Evolutionary conservation across 805 yeast species (phyloP).

Genomic region (Metschnikowia baotianmanensis): DNA sequence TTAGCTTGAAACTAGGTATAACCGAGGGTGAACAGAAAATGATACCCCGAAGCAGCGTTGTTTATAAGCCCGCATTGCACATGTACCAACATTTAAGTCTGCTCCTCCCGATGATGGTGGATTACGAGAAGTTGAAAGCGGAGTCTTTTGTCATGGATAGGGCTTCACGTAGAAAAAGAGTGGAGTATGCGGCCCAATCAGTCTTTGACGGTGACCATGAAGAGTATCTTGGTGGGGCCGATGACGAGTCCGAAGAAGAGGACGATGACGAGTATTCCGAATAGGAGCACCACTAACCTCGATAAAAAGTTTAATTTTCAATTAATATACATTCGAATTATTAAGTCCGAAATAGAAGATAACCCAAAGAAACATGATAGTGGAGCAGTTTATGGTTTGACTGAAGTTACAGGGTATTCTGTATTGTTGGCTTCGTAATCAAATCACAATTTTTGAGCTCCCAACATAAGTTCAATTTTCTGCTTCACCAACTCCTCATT

Average conservation of each 20-base stretch:
- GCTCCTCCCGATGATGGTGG: constrained; percentile 26
- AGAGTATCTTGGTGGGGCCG: constrained; percentile 11
- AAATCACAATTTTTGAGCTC: constrained; percentile 32
- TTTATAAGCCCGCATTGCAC: constrained; percentile 28
- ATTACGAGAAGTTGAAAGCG: constrained; percentile 12
- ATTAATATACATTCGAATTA: constrained; percentile 2
- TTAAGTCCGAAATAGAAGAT: not conserved
- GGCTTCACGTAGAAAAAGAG: constrained; percentile 16
- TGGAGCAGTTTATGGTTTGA: no score
- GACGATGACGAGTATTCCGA: constrained; percentile 15
- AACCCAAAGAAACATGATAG: no score
- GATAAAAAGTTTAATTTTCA: not conserved
- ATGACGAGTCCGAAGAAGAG: constrained; percentile 14
- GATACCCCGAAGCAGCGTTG: constrained; percentile 20
- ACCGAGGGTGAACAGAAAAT: constrained; percentile 3
- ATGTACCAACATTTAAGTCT: constrained; percentile 30
- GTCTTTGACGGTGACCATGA: constrained; percentile 10
- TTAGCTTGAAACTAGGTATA: constrained; percentile 25
- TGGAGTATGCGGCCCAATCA: constrained; percentile 12
- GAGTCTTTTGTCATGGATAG: constrained; percentile 7
- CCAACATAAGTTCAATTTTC: constrained; percentile 72
- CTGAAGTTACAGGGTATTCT: not conserved
- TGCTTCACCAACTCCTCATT: constrained; percentile 65
- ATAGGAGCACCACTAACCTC: not conserved
- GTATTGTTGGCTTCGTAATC: not conserved